Evolutionary conservation across 805 yeast species (phyloP).

Genomic region (Nakazawaea populi): DNA sequence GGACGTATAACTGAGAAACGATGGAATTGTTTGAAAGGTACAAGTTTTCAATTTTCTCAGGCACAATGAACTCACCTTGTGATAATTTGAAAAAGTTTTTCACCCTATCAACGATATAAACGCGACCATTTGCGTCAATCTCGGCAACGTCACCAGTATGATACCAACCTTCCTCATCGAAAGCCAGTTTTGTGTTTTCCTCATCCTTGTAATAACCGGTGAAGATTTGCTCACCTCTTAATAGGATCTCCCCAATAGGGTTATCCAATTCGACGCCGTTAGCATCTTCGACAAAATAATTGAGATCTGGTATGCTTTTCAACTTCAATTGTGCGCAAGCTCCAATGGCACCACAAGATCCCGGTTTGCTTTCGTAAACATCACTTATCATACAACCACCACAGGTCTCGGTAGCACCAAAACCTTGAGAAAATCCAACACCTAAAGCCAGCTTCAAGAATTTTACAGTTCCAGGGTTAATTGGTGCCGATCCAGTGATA

Average conservation of each 20-base stretch:
- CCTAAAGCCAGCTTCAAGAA: constrained; percentile 60
- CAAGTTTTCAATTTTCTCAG: constrained; percentile 66
- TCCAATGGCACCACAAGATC: constrained; percentile 59
- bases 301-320: constrained; percentile 61
- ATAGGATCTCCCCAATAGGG: constrained; percentile 51
- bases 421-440: constrained; percentile 58
- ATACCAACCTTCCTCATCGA: constrained; percentile 57
- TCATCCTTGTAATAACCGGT: constrained; percentile 48
- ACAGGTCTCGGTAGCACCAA: constrained; percentile 67
- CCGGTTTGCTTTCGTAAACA: constrained; percentile 37
- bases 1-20: constrained; percentile 48
- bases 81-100: constrained; percentile 72
- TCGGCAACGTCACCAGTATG: constrained; percentile 58
- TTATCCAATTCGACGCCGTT: constrained; percentile 22
- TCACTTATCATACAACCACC: constrained; percentile 48
- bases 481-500: constrained; percentile 65
- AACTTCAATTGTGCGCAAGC: constrained; percentile 51
- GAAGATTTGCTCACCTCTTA: constrained; percentile 63
- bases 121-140: constrained; percentile 45
- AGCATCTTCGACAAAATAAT: constrained; percentile 35
- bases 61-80: constrained; percentile 67
- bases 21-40: constrained; percentile 48
- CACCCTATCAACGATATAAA: constrained; percentile 65
- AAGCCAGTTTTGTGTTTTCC: constrained; percentile 45
- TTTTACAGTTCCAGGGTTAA: constrained; percentile 52